Conservation (phyloP, 176 grass and related monocot species). For the Elaeis guineensis region DNA sequence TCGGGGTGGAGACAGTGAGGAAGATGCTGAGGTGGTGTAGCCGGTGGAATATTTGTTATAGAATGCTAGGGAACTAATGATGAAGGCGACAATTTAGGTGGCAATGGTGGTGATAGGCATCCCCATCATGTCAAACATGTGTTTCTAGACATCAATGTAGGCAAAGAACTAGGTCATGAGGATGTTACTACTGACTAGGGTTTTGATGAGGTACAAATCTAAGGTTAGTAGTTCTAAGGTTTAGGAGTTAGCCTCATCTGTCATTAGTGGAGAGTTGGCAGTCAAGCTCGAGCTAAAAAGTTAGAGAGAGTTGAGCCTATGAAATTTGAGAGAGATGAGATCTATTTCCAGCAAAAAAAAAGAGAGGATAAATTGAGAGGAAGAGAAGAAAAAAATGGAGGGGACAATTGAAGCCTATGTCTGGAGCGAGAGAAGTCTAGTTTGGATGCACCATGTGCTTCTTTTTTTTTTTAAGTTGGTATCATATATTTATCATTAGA, state of each 20-base stretch:
- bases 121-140: constrained; percentile 91
- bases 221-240: not conserved
- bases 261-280: too few relatives aligned
- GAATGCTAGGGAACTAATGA: constrained; percentile 75
- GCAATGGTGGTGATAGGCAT: constrained; percentile 71
- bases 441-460: fast-evolving
- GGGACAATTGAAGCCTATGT: too few relatives aligned
- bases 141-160: constrained; percentile 27
- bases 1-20: constrained; percentile 73
- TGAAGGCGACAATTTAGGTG: constrained; percentile 42
- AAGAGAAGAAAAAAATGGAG: too few relatives aligned
- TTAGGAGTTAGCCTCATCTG: too few relatives aligned
- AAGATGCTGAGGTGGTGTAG: constrained; percentile 62
- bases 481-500: too few relatives aligned
- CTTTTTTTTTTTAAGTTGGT: too few relatives aligned
- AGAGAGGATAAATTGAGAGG: too few relatives aligned
- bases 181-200: constrained; percentile 45
- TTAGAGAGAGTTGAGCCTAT: too few relatives aligned
- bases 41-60: constrained; percentile 78
- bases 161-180: constrained; percentile 45
- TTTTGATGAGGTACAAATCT: not conserved
- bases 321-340: too few relatives aligned
- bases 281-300: too few relatives aligned
- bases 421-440: too few relatives aligned
- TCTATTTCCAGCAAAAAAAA: too few relatives aligned